phyloP scores from a whole-genome alignment of 306 rosid species.

The Cicer pinnatifidum region DNA sequence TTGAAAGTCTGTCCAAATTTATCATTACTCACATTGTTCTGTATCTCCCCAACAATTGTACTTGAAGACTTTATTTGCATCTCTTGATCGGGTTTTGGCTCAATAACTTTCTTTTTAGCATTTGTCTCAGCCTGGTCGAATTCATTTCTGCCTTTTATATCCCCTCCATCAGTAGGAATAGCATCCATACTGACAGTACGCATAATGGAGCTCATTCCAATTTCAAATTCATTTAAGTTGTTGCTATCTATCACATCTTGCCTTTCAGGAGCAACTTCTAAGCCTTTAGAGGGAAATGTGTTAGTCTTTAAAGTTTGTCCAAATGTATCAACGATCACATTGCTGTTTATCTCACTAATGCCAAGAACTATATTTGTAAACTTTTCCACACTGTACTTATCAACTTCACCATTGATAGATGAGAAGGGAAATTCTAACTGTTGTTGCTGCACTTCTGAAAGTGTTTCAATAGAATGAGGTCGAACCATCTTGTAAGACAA shows the following conservation, averaged over 20 bases:
- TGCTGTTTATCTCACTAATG: conserved; percentile 7
- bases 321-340: conserved; percentile 12
- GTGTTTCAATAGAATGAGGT: conserved; percentile 25
- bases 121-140: conserved; percentile 35
- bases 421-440: conserved; percentile 39
- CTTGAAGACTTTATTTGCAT: conserved; percentile 26
- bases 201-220: conserved; percentile 9
- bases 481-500: conserved; percentile 26
- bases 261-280: conserved; percentile 30
- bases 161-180: conserved; percentile 33
- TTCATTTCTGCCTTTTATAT: neutral
- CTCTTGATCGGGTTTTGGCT: conserved; percentile 39
- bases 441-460: conserved; percentile 41
- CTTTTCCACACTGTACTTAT: neutral
- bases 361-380: conserved; percentile 21
- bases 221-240: conserved; percentile 24
- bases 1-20: neutral
- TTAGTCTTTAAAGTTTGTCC: conserved; percentile 7
- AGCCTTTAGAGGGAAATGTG: conserved; percentile 6
- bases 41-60: too few species aligned
- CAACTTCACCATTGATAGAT: neutral
- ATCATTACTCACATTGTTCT: too few species aligned
- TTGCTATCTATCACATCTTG: conserved; percentile 18
- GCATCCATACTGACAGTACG: neutral
- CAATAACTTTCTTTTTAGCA: neutral